Percentiles rank a stretch among this genome's conserved stretches.
These are phyloP conservation scores for Malassezia dermatis DNA, from an alignment of 1,284 basidiomycete genomes.

Conservation along the genomic window DNA sequence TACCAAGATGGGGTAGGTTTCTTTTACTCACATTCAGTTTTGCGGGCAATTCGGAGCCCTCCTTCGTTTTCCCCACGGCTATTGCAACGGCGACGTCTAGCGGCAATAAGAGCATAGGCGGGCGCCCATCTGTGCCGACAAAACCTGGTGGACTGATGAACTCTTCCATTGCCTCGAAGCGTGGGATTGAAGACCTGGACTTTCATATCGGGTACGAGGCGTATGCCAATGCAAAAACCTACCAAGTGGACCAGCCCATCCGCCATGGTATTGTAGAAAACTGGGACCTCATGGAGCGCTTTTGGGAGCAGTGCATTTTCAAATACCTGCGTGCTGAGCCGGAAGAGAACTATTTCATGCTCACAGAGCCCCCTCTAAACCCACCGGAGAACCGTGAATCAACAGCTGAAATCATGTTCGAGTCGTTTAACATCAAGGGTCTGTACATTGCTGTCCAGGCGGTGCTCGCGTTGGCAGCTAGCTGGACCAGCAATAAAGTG, in stretches of 20 bases:
- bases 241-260: conserved; percentile 92
- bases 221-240: conserved; percentile 77
- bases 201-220: conserved; percentile 99
- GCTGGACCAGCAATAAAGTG: conserved; percentile 88
- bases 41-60: conserved; percentile 96
- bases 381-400: conserved; percentile 97
- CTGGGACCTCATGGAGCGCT: conserved; percentile 99
- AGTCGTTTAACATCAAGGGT: conserved; percentile 95
- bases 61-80: conserved; percentile 55
- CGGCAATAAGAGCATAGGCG: conserved; percentile 47
- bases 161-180: conserved; percentile 62
- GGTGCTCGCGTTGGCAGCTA: conserved; percentile 94
- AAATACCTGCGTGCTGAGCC: conserved; percentile 97
- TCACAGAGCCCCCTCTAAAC: conserved; percentile 96
- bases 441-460: conserved; percentile 98
- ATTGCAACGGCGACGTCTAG: conserved; percentile 42
- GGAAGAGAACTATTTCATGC: conserved; percentile 94
- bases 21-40: conserved; percentile 56
- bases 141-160: conserved; percentile 57
- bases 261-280: conserved; percentile 97
- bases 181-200: conserved; percentile 96
- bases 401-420: conserved; percentile 99
- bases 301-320: conserved; percentile 99
- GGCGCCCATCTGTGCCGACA: conserved; percentile 60
- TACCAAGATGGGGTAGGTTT: conserved; percentile 83